Evolutionary conservation across 768 basidiomycete species (phyloP).

Genomic region (Termitomyces sp.): DNA sequence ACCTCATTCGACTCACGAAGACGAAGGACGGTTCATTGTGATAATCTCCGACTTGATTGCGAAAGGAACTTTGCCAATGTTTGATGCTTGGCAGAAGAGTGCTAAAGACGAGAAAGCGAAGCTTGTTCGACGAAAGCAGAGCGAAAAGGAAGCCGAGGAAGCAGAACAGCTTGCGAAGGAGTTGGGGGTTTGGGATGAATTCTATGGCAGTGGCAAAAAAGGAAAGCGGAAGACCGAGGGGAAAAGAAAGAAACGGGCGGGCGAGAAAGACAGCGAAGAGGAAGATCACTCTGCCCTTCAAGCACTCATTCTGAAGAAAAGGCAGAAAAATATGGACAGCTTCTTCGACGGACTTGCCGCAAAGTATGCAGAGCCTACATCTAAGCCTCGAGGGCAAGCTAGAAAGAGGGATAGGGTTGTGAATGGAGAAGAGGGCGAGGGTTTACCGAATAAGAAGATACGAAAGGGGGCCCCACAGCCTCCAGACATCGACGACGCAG

Average conservation of each 20-base stretch:
- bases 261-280: constrained; percentile 36
- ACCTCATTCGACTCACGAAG: constrained; percentile 79
- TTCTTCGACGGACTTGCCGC: constrained; percentile 75
- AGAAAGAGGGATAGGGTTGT: constrained; percentile 50
- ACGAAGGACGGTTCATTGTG: constrained; percentile 81
- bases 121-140: constrained; percentile 68
- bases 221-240: constrained; percentile 54
- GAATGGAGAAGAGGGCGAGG: constrained; percentile 37
- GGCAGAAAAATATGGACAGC: constrained; percentile 58
- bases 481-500: constrained; percentile 64
- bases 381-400: constrained; percentile 46
- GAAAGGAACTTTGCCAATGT: constrained; percentile 50
- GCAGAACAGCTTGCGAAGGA: constrained; percentile 84
- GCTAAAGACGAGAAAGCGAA: constrained; percentile 79
- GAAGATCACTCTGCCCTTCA: constrained; percentile 71
- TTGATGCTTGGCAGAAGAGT: constrained; percentile 63
- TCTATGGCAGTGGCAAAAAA: constrained; percentile 75
- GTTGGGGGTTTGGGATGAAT: constrained; percentile 92
- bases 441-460: constrained; percentile 50
- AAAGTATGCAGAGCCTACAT: constrained; percentile 60
- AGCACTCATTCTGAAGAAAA: constrained; percentile 78
- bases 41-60: constrained; percentile 66
- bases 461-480: constrained; percentile 31
- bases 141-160: constrained; percentile 76
- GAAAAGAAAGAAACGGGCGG: constrained; percentile 40